These are phyloP conservation scores for Leishmania braziliensis DNA, from an alignment of 208 protist species.

Conservation along the genomic window DNA sequence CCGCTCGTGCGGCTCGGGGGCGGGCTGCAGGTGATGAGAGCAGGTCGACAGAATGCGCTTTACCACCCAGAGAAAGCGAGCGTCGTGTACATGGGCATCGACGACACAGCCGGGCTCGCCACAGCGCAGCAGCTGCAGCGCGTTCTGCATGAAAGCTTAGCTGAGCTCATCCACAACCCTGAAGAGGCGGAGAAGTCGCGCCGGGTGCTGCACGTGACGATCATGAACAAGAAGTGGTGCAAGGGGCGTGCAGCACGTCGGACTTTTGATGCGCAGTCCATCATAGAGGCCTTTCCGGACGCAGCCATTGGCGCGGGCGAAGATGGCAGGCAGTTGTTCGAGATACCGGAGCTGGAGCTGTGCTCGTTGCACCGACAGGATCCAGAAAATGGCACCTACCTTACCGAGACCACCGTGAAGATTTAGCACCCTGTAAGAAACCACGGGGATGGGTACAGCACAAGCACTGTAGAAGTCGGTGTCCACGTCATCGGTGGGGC, in stretches of 20 bases:
- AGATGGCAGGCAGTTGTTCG: slow-evolving; percentile 22
- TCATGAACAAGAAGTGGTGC: slow-evolving; percentile 85
- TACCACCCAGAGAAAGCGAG: slow-evolving; percentile 41
- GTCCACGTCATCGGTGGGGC: neutral
- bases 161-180: slow-evolving; percentile 56
- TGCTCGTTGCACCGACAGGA: slow-evolving; percentile 25
- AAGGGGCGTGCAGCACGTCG: slow-evolving; percentile 10
- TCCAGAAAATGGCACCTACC: slow-evolving; percentile 28
- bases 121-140: slow-evolving; percentile 45
- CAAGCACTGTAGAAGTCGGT: neutral
- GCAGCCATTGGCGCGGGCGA: slow-evolving; percentile 28
- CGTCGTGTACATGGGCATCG: slow-evolving; percentile 80
- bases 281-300: slow-evolving; percentile 34
- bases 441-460: neutral
- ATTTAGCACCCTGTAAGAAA: slow-evolving; percentile 13
- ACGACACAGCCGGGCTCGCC: slow-evolving; percentile 36
- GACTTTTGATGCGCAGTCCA: slow-evolving; percentile 43
- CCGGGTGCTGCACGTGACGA: slow-evolving; percentile 69
- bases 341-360: slow-evolving; percentile 40
- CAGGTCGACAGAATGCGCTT: slow-evolving; percentile 22
- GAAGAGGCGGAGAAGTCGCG: slow-evolving; percentile 33
- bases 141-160: slow-evolving; percentile 50
- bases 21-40: slow-evolving; percentile 60
- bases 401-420: slow-evolving; percentile 34
- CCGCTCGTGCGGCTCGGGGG: slow-evolving; percentile 38